Evolutionary conservation across 176 grass and related monocot species (phyloP).

Genomic region (Aechmea fasciata): DNA sequence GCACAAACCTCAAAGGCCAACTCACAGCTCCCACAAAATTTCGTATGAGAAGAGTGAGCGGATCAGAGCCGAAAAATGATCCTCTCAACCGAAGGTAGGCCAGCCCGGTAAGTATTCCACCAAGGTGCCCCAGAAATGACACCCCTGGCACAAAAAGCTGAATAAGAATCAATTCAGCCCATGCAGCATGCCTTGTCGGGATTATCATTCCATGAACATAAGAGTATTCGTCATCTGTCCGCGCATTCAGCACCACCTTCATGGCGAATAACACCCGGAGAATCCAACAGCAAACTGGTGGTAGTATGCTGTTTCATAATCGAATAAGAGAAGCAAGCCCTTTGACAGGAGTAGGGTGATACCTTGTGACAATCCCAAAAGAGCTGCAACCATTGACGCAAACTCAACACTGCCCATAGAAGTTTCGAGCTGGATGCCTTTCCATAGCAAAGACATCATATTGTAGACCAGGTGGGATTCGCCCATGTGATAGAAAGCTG

Average conservation of each 20-base stretch:
- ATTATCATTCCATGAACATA: slow-evolving; percentile 62
- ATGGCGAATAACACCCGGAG: slow-evolving; percentile 88
- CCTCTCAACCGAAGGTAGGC: slow-evolving; percentile 54
- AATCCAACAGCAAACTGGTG: slow-evolving; percentile 60
- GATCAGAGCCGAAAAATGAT: slow-evolving; percentile 31
- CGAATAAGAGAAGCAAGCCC: slow-evolving; percentile 37
- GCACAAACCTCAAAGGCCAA: slow-evolving; percentile 64
- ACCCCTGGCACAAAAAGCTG: slow-evolving; percentile 71
- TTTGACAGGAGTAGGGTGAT: slow-evolving; percentile 56
- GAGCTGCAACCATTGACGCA: slow-evolving; percentile 56
- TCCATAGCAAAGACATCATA: slow-evolving; percentile 96
- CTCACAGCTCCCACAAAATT: slow-evolving; percentile 38
- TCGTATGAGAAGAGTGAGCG: slow-evolving; percentile 35
- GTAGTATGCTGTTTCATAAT: slow-evolving; percentile 46
- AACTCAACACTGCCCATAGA: slow-evolving; percentile 68
- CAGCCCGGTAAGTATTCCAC: slow-evolving; percentile 82
- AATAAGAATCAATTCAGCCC: slow-evolving; percentile 88
- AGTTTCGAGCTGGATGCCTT: slow-evolving; percentile 84
- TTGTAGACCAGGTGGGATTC: slow-evolving; percentile 90
- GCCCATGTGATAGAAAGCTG: slow-evolving; percentile 70
- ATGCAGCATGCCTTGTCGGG: slow-evolving; percentile 70
- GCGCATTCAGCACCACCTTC: slow-evolving; percentile 81
- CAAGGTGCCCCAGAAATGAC: slow-evolving; percentile 73
- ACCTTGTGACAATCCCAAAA: slow-evolving; percentile 74
- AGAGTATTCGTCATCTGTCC: slow-evolving; percentile 34